Conservation (phyloP, 2,329 filamentous ascomycete genomes). For the Metarhizium humberi region DNA sequence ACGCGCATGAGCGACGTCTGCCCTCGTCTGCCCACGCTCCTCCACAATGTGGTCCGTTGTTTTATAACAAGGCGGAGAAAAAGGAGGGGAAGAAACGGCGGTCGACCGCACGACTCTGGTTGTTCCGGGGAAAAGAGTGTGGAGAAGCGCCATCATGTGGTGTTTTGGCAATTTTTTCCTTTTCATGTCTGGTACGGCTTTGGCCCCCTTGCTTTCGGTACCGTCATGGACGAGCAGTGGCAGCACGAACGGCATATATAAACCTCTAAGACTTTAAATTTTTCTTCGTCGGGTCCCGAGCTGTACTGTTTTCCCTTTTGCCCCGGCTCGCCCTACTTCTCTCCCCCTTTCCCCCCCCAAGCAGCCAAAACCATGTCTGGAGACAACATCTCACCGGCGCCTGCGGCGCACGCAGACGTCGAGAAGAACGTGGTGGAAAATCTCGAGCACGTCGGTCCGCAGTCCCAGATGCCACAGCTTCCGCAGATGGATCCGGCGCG, state of each 20-base stretch:
- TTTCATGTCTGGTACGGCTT: too few species aligned
- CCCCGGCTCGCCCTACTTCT: not conserved
- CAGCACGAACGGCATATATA: too few species aligned
- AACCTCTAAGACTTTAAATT: not conserved
- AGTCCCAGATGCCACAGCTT: not conserved
- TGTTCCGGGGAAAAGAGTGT: not conserved
- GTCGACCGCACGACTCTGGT: too few species aligned
- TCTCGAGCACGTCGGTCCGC: not conserved
- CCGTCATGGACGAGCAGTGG: too few species aligned
- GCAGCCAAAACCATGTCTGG: slow-evolving; percentile 8
- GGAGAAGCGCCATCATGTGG: not conserved
- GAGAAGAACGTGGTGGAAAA: slow-evolving; percentile 9
- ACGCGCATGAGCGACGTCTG: not conserved
- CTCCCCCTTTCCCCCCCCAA: not conserved
- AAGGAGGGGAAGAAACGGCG: not conserved
- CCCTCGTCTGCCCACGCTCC: too few species aligned
- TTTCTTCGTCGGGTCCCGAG: too few species aligned
- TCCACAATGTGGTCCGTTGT: not conserved
- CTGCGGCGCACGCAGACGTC: not conserved
- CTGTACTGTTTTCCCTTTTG: not conserved
- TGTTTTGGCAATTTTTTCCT: not conserved
- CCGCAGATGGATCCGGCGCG: slow-evolving; percentile 33
- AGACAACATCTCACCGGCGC: slow-evolving; percentile 9
- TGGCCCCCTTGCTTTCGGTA: too few species aligned
- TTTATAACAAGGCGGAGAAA: not conserved